Evolutionary conservation across 768 basidiomycete species (phyloP).

Genomic region (Lenzites betulinus): DNA sequence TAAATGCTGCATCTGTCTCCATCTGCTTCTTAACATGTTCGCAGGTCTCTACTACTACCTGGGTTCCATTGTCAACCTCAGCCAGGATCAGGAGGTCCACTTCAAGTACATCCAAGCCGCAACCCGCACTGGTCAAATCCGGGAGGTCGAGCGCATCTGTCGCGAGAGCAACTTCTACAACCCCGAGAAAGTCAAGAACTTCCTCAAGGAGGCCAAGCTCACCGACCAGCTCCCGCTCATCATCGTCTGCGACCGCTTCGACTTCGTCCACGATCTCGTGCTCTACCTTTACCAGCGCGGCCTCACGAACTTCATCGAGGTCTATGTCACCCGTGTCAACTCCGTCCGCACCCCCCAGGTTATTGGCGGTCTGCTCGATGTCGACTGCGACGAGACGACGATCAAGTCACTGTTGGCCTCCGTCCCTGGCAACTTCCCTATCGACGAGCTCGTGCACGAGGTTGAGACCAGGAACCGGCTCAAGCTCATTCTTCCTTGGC

Average conservation of each 20-base stretch:
- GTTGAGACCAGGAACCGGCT: slow-evolving; percentile 95
- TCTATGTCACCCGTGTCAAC: slow-evolving; percentile 99
- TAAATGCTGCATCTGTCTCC: too few relatives aligned
- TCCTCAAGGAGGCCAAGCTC: slow-evolving; percentile 98
- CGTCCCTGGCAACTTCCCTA: slow-evolving; percentile 95
- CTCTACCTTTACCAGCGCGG: slow-evolving; percentile 98
- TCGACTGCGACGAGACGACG: slow-evolving; percentile 94
- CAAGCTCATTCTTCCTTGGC: slow-evolving; percentile 97
- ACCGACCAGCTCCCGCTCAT: slow-evolving; percentile 96
- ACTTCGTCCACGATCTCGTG: slow-evolving; percentile 98
- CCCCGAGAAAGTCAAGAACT: slow-evolving; percentile 99
- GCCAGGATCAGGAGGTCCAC: slow-evolving; percentile 94
- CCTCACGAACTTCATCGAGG: slow-evolving; percentile 95
- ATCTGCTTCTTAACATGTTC: too few relatives aligned
- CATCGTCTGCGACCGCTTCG: slow-evolving; percentile 99
- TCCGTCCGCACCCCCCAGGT: slow-evolving; percentile 97
- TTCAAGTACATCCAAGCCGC: slow-evolving; percentile 99
- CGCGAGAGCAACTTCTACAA: slow-evolving; percentile 97
- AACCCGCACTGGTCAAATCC: slow-evolving; percentile 95
- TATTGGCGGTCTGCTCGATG: slow-evolving; percentile 93
- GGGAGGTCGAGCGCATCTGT: slow-evolving; percentile 98
- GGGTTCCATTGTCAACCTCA: slow-evolving; percentile 96
- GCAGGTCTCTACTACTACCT: slow-evolving; percentile 92
- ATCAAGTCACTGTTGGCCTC: slow-evolving; percentile 94
- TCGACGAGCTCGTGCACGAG: slow-evolving; percentile 96